Conservation (phyloP, 2,329 filamentous ascomycete species). For the Ophiosphaerella herpotricha region DNA sequence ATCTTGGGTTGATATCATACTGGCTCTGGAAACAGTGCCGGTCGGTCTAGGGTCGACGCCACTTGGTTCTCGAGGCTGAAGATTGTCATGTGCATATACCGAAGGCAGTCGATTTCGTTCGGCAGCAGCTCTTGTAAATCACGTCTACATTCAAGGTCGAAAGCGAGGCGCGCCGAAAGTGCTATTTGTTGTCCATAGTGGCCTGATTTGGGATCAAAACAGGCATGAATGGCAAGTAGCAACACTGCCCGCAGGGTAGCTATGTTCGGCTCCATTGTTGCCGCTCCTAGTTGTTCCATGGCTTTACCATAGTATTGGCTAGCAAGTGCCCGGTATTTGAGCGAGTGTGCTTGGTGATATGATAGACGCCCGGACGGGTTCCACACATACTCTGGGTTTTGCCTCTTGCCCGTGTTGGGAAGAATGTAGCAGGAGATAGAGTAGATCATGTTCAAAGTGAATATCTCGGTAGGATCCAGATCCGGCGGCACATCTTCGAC, state of each 20-base stretch:
- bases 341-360: constrained; percentile 35
- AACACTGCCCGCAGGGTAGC: constrained; percentile 38
- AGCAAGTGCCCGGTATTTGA: constrained; percentile 36
- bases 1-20: constrained; percentile 13
- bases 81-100: constrained; percentile 42
- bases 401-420: constrained; percentile 30
- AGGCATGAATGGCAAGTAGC: constrained; percentile 41
- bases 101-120: constrained; percentile 26
- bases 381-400: constrained; percentile 24
- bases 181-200: constrained; percentile 45
- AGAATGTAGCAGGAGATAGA: constrained; percentile 41
- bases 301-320: constrained; percentile 33
- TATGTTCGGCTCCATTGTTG: constrained; percentile 39
- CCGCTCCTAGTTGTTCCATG: constrained; percentile 38
- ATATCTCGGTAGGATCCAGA: constrained; percentile 31
- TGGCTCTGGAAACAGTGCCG: constrained; percentile 43
- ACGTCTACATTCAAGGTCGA: constrained; percentile 34
- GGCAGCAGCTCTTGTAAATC: constrained; percentile 31
- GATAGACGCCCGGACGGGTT: constrained; percentile 30
- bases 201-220: constrained; percentile 41
- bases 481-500: constrained; percentile 24
- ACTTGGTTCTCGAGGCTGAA: constrained; percentile 44
- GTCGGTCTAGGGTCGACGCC: constrained; percentile 40
- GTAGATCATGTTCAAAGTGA: constrained; percentile 44
- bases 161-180: constrained; percentile 40